phyloP scores from a whole-genome alignment of 148 eudicot species.

The Beta vulgaris region DNA sequence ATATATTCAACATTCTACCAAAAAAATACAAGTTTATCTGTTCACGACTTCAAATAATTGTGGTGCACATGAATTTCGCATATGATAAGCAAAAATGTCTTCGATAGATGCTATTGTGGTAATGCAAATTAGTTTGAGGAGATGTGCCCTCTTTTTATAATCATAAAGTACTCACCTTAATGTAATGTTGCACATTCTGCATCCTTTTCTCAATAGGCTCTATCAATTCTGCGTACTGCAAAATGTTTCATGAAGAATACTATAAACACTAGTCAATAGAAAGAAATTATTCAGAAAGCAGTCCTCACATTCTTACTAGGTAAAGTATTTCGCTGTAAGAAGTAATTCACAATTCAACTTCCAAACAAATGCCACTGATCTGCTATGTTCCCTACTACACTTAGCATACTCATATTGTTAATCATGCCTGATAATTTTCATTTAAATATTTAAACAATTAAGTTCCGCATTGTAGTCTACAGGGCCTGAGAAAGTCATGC shows the following conservation, averaged over 20 bases:
- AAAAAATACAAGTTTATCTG: neutral
- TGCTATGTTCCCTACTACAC: neutral
- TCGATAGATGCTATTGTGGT: neutral
- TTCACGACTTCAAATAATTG: neutral
- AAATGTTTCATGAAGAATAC: slow-evolving; percentile 12
- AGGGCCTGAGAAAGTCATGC: neutral
- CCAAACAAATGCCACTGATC: neutral
- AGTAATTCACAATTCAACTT: neutral
- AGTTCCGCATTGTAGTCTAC: no score
- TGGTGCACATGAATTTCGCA: neutral
- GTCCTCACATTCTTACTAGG: neutral
- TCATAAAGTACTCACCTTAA: slow-evolving; percentile 45
- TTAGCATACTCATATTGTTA: neutral
- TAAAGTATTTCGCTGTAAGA: neutral
- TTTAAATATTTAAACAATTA: no score
- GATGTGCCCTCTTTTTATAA: neutral
- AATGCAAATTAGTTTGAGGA: neutral
- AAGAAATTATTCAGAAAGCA: neutral
- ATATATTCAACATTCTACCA: neutral
- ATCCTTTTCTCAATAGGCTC: slow-evolving; percentile 70
- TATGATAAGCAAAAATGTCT: neutral
- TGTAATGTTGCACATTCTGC: slow-evolving; percentile 61
- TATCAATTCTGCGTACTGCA: slow-evolving; percentile 83
- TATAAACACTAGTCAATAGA: neutral
- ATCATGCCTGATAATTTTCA: neutral